Percentiles rank a stretch among this genome's conserved stretches.
phyloP scores from a whole-genome alignment of 441 rosid genomes.

The Theobroma grandiflorum region DNA sequence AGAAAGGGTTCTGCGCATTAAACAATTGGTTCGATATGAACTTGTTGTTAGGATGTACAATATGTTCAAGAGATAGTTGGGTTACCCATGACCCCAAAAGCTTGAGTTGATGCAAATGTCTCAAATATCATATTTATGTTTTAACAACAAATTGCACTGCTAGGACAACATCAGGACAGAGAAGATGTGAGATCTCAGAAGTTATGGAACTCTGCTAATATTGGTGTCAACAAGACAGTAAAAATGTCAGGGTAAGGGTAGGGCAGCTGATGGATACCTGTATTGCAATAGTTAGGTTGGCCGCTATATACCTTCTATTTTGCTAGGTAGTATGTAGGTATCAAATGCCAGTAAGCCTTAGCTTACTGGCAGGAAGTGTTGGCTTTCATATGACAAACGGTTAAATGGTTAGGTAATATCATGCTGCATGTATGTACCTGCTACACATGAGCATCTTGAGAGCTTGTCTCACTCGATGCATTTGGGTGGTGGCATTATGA shows the following conservation, averaged over 20 bases:
- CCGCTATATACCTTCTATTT: too few relatives aligned
- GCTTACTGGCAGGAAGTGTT: too few relatives aligned
- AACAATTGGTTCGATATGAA: neutral
- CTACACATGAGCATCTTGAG: neutral
- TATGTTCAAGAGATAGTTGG: neutral
- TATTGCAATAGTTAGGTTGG: neutral
- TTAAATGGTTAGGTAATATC: neutral
- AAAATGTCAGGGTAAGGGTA: neutral
- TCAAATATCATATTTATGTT: neutral
- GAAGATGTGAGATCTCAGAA: neutral
- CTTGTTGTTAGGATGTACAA: neutral
- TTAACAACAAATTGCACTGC: slow-evolving; percentile 10
- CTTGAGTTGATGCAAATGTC: neutral
- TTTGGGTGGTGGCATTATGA: neutral
- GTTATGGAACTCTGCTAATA: slow-evolving; percentile 1
- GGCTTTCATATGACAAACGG: neutral
- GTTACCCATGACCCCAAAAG: neutral
- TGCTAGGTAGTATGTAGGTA: neutral
- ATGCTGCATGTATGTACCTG: neutral
- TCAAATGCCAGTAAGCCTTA: too few relatives aligned
- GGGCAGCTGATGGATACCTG: slow-evolving; percentile 4
- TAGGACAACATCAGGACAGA: neutral
- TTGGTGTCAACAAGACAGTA: neutral
- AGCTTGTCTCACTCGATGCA: neutral
- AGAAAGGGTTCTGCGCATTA: neutral